A percentile compares a stretch with the other conserved stretches of the same genome.
These are phyloP conservation scores for Globisporangium paddicum DNA, from an alignment of 352 stramenopile genomes.

Conservation along the genomic window DNA sequence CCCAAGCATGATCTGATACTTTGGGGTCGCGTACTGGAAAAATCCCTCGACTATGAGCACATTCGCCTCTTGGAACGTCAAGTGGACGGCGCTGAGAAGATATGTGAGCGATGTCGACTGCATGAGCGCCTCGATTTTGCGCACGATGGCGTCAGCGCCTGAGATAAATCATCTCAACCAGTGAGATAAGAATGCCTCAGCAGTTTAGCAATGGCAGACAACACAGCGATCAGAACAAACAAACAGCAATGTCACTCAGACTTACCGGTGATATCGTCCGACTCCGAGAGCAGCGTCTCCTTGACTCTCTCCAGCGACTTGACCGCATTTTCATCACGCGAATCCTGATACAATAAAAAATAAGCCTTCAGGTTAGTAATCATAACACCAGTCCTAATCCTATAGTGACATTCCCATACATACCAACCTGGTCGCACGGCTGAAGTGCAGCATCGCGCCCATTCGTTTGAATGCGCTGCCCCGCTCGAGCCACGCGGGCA, in stretches of 20 bases:
- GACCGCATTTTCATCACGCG: constrained; percentile 21
- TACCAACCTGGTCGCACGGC: constrained; percentile 41
- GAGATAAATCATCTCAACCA: no score
- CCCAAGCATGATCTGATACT: constrained; percentile 41
- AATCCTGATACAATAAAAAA: constrained; percentile 18
- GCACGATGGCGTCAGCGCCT: constrained; percentile 1
- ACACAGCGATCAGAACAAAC: no score
- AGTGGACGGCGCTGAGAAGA: constrained; percentile 29
- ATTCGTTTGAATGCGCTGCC: constrained; percentile 54
- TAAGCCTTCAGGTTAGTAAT: background rate
- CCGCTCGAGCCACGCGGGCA: constrained; percentile 46
- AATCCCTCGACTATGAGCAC: constrained; percentile 64
- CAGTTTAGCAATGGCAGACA: no score
- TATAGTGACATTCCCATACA: no score
- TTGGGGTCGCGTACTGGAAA: constrained; percentile 51
- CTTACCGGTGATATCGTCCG: constrained; percentile 10
- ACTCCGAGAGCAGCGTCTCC: constrained; percentile 16
- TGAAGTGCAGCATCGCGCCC: constrained; percentile 66
- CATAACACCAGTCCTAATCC: no score
- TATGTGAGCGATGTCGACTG: constrained; percentile 8
- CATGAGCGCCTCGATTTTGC: background rate
- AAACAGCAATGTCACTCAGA: background rate
- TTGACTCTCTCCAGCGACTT: constrained; percentile 31
- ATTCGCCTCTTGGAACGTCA: constrained; percentile 43
- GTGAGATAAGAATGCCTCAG: no score